phyloP scores from a whole-genome alignment of 495 filamentous ascomycete genomes.

The Eremomyces bilateralis region DNA sequence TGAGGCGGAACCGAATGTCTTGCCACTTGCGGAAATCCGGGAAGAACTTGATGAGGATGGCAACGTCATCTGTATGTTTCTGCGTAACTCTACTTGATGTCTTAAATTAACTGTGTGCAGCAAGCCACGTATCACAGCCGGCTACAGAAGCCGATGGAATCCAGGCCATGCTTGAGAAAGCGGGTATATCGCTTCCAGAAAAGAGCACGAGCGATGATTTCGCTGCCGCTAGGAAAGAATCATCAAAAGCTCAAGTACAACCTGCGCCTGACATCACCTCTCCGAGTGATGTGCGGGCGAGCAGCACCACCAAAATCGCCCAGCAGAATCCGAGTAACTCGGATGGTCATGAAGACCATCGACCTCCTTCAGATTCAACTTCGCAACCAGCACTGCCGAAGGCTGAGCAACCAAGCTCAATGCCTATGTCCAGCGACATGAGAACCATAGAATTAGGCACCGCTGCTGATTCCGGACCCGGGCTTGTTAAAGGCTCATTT shows the following conservation, averaged over 20 bases:
- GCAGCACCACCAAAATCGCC: not conserved
- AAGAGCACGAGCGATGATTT: no score
- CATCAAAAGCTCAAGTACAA: no score
- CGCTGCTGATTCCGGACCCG: not conserved
- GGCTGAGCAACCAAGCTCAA: no score
- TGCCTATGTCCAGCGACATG: no score
- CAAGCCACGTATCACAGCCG: slow-evolving; percentile 30
- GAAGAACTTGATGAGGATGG: slow-evolving; percentile 87
- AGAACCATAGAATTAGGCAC: no score
- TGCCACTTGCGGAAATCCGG: slow-evolving; percentile 66
- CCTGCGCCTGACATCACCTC: no score
- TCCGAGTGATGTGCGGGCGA: no score
- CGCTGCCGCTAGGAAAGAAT: no score
- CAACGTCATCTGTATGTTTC: slow-evolving; percentile 38
- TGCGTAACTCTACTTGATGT: not conserved
- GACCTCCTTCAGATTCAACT: not conserved
- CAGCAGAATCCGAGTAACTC: not conserved
- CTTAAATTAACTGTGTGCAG: slow-evolving; percentile 1
- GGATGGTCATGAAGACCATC: not conserved
- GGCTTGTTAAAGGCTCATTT: not conserved
- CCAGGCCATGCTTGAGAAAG: not conserved
- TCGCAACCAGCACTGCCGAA: not conserved
- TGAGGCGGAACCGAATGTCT: slow-evolving; percentile 16
- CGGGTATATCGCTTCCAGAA: no score
- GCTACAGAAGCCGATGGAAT: not conserved